Conservation (phyloP, 1,284 basidiomycete species). For the Ceratobasidium sp. region DNA sequence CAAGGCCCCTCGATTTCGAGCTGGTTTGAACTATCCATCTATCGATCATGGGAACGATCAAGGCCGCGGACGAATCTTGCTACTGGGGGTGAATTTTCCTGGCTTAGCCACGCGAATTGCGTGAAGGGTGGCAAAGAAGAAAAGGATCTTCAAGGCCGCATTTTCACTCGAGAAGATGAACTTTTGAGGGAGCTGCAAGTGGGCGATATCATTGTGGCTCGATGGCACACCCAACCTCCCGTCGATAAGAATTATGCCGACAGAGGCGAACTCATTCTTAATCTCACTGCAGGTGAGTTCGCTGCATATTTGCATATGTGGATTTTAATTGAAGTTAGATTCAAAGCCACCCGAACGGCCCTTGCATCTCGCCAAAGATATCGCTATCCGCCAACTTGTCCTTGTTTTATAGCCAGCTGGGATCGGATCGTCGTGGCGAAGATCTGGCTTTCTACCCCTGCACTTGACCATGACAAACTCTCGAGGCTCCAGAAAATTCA, state of each 20-base stretch:
- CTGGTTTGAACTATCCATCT: constrained; percentile 12
- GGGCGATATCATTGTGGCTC: not conserved
- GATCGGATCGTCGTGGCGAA: not conserved
- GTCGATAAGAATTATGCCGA: not conserved
- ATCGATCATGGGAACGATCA: not conserved
- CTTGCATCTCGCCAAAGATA: not conserved
- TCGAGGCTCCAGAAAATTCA: not conserved
- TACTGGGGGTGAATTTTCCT: not conserved
- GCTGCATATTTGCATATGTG: not conserved
- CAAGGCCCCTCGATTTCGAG: not conserved
- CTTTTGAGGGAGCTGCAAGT: not conserved
- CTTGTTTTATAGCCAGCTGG: not conserved
- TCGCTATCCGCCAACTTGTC: not conserved
- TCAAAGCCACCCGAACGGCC: not conserved
- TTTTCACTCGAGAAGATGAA: not conserved
- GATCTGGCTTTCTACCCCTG: not conserved
- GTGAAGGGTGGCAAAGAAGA: not conserved
- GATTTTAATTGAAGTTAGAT: not conserved
- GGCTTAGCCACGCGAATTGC: not conserved
- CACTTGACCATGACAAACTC: not conserved
- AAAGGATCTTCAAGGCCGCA: not conserved
- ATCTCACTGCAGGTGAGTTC: not conserved
- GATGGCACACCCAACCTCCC: not conserved
- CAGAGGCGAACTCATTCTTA: not conserved
- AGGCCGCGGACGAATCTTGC: constrained; percentile 3